Base-by-base conservation (phyloP, 148 eudicot genomes). In the Rhododendron williamsianum region DNA sequence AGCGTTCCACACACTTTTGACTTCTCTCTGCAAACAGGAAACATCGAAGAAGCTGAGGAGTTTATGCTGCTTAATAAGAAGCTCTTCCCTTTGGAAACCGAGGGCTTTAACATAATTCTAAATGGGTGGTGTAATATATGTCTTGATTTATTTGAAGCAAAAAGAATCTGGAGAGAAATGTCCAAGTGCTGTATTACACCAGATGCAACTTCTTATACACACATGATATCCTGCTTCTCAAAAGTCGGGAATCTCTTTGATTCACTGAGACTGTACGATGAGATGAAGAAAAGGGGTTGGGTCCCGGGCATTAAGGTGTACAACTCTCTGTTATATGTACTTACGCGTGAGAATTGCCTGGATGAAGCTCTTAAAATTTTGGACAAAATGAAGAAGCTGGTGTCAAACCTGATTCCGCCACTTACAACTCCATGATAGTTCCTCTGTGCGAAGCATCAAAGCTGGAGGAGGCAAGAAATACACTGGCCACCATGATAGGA, bases 81-180 rank as follows among this genome's bases (percentile, higher is more conserved):
- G 91, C 87, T 95, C 80, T 96, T 91, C 87, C 95, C 97, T 15
- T 90, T 96, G 85, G 98, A 96, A 86, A 90, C 90, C 1, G 93
- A 93, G 72, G 89, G 95, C 86, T 96, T 94, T 86, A 95, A 95
- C 90, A 91, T 96, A 85, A 92, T 96, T 83, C 95, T 96, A 48
- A 87, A 91, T 81, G 96, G 94, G 27, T 96, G 98, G 97, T 94
- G 98, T 81, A 91, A 92, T 84, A 89, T 92, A 88, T 87, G 86
- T 25, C 82, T 91, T 82, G 98, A 95, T 88, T 82, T 93, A 78
- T 81, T 45, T 76, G 97, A 95, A 92, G 95, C 99, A 58, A 96
- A 94, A 89, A 89, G 99, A 88, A 87, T 95, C 27, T 96, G 99
- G 99, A 94, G 97, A 89, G 97, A 95, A 85, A 96, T 96, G 99